phyloP scores from a whole-genome alignment of 768 basidiomycete genomes.

The Leucocoprinus leucothites region DNA sequence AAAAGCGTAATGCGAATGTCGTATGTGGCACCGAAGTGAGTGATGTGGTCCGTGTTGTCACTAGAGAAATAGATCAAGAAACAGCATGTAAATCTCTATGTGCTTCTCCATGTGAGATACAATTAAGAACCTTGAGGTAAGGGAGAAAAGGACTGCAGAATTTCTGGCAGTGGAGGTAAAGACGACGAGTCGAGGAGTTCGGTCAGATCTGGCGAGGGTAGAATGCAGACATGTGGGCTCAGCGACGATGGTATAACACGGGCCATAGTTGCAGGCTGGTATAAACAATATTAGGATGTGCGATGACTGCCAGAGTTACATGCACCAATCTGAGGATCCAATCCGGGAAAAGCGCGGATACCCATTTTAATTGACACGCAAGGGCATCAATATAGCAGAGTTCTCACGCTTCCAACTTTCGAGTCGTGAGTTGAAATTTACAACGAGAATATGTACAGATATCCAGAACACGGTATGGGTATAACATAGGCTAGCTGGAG shows the following conservation, averaged over 20 bases:
- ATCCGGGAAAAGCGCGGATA: no score
- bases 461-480: no score
- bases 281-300: not conserved
- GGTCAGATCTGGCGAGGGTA: slow-evolving; percentile 68
- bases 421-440: not conserved
- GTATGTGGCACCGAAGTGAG: slow-evolving; percentile 67
- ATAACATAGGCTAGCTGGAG: no score
- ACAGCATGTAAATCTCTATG: not conserved
- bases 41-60: slow-evolving; percentile 75
- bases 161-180: slow-evolving; percentile 66
- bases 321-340: not conserved
- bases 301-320: not conserved
- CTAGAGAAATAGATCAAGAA: slow-evolving; percentile 32
- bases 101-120: not conserved
- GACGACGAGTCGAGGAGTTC: slow-evolving; percentile 55
- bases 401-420: not conserved
- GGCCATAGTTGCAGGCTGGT: slow-evolving; percentile 32
- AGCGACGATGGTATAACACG: slow-evolving; percentile 66
- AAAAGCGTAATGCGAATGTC: slow-evolving; percentile 76
- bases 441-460: no score
- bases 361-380: not conserved
- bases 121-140: slow-evolving; percentile 62
- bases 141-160: slow-evolving; percentile 84
- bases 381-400: not conserved
- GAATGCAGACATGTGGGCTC: slow-evolving; percentile 77